These are phyloP conservation scores for Crepidotus variabilis DNA, from an alignment of 768 basidiomycete genomes.

Conservation along the genomic window DNA sequence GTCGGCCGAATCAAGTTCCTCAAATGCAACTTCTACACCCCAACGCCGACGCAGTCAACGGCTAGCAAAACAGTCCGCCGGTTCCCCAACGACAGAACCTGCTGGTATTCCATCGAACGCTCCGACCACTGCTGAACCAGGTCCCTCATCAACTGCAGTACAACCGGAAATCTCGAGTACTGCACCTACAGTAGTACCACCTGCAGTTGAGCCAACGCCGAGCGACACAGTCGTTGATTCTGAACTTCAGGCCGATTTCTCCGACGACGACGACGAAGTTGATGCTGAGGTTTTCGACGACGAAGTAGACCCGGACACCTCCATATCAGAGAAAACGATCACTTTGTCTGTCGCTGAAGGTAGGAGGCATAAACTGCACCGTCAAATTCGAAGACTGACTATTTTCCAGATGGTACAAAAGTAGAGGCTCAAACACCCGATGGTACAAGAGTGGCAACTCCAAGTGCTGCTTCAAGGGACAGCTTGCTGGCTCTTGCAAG, in stretches of 20 bases:
- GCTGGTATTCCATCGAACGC: constrained; percentile 8
- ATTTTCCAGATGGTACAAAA: constrained; percentile 76
- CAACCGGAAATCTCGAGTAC: constrained; percentile 1
- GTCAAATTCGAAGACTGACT: not conserved
- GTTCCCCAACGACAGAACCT: constrained; percentile 8
- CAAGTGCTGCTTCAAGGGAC: constrained; percentile 50
- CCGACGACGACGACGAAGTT: constrained; percentile 89
- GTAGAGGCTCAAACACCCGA: constrained; percentile 96
- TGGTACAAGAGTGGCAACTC: constrained; percentile 91
- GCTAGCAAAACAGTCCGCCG: constrained; percentile 56
- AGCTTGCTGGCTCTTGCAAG: constrained; percentile 26
- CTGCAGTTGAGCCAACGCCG: constrained; percentile 35
- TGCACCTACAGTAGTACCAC: constrained; percentile 7
- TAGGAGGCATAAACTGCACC: constrained; percentile 22
- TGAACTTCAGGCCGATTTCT: constrained; percentile 70
- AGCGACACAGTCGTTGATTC: constrained; percentile 63
- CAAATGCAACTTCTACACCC: constrained; percentile 34
- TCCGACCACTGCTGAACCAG: constrained; percentile 2
- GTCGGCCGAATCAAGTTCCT: constrained; percentile 26
- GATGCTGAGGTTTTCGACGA: constrained; percentile 90
- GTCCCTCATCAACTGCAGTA: constrained; percentile 6
- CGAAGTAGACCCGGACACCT: constrained; percentile 72
- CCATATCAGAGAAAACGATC: constrained; percentile 78
- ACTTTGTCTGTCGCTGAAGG: constrained; percentile 81
- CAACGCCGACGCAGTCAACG: constrained; percentile 79